Evolutionary conservation across 441 rosid genomes (phyloP).

Genomic region (Hypseocharis bilobata): DNA sequence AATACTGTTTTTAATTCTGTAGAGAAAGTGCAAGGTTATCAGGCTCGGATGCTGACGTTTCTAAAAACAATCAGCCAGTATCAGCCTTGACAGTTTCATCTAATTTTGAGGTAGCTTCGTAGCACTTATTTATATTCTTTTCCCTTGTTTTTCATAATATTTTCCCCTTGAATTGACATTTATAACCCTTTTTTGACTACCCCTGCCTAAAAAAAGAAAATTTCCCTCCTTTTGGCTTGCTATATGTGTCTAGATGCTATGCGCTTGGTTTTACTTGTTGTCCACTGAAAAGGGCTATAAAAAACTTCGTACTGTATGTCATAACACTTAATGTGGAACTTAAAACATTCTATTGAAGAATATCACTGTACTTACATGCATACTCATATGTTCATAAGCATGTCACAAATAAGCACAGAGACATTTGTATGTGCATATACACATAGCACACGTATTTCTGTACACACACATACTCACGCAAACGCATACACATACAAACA

Average conservation of each 20-base stretch:
- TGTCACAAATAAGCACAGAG: background rate
- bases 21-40: conserved; percentile 53
- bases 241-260: background rate
- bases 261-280: background rate
- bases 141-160: background rate
- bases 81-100: conserved; percentile 62
- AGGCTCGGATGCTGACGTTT: conserved; percentile 44
- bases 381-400: background rate
- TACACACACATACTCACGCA: background rate
- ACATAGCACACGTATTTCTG: background rate
- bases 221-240: background rate
- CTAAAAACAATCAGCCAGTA: conserved; percentile 39
- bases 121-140: conserved; percentile 8
- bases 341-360: background rate
- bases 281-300: background rate
- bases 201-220: background rate
- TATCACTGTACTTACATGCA: background rate
- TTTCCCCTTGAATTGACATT: conserved; percentile 1
- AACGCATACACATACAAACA: background rate
- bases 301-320: background rate
- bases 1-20: conserved; percentile 20
- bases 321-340: background rate
- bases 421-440: background rate
- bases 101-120: conserved; percentile 57
- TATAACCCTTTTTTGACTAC: background rate